Conservation (phyloP, 495 filamentous ascomycete genomes). For the Halenospora varia region DNA sequence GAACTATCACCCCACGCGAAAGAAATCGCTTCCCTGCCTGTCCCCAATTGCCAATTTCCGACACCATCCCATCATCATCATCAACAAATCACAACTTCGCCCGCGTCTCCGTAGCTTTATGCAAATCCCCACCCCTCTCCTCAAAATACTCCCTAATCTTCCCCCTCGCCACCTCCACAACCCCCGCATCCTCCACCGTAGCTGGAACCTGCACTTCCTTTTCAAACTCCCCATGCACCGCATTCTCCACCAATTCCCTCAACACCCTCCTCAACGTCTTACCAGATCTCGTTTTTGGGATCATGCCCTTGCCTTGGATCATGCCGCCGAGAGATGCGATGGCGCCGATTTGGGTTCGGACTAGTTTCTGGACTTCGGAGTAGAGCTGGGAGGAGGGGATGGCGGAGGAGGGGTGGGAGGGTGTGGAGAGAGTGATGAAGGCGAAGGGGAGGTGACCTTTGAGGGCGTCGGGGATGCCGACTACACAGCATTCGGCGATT, state of each 20-base stretch:
- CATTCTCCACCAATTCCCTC: slow-evolving; percentile 74
- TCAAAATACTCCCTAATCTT: slow-evolving; percentile 47
- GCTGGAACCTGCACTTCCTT: slow-evolving; percentile 46
- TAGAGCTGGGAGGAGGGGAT: slow-evolving; percentile 42
- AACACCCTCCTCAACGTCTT: slow-evolving; percentile 82
- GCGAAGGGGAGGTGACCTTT: slow-evolving; percentile 93
- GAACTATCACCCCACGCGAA: too few species aligned
- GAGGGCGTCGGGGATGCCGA: slow-evolving; percentile 76
- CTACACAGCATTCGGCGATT: slow-evolving; percentile 77
- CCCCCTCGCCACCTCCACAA: slow-evolving; percentile 44
- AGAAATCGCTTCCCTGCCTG: too few species aligned
- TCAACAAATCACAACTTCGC: slow-evolving; percentile 48
- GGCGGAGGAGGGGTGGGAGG: slow-evolving; percentile 40
- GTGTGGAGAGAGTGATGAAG: slow-evolving; percentile 61
- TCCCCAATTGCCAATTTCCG: too few species aligned
- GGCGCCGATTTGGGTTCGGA: slow-evolving; percentile 81
- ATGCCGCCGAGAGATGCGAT: slow-evolving; percentile 83
- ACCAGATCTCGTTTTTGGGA: slow-evolving; percentile 84
- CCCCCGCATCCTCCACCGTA: slow-evolving; percentile 50
- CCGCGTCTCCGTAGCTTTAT: slow-evolving; percentile 47
- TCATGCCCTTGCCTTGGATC: slow-evolving; percentile 82
- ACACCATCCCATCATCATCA: background rate
- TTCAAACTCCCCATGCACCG: slow-evolving; percentile 45
- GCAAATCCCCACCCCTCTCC: slow-evolving; percentile 34
- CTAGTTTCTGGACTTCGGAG: slow-evolving; percentile 54